Evolutionary conservation across 352 stramenopile species (phyloP).

Genomic region (Phytophthora citrophthora): DNA sequence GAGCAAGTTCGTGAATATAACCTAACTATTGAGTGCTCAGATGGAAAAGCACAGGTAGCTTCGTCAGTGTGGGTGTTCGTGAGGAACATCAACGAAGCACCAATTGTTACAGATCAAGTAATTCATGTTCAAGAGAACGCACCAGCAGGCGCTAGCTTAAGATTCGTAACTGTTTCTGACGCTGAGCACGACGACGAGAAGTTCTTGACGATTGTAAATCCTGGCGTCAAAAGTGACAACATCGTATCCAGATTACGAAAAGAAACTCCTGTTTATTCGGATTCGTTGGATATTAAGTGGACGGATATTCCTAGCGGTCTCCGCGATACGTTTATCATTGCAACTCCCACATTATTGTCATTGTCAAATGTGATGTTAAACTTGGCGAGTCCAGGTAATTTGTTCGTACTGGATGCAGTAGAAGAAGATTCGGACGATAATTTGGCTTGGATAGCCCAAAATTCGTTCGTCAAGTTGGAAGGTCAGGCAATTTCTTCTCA

Average conservation of each 20-base stretch:
- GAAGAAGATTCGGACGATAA: slow-evolving; percentile 14
- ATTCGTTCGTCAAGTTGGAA: slow-evolving; percentile 15
- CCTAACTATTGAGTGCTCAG: slow-evolving; percentile 42
- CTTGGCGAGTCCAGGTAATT: slow-evolving; percentile 21
- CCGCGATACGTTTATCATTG: slow-evolving; percentile 16
- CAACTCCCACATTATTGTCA: slow-evolving; percentile 2
- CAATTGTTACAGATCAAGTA: slow-evolving; percentile 28
- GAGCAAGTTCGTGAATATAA: slow-evolving; percentile 40
- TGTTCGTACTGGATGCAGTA: slow-evolving; percentile 17
- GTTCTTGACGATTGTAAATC: slow-evolving; percentile 20
- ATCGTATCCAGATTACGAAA: slow-evolving; percentile 14
- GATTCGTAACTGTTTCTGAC: slow-evolving; percentile 18
- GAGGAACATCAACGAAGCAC: slow-evolving; percentile 60
- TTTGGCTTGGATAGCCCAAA: slow-evolving; percentile 17
- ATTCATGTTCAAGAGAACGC: slow-evolving; percentile 48
- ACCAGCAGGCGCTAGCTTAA: slow-evolving; percentile 9
- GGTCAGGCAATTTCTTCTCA: slow-evolving; percentile 23
- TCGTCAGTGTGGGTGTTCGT: slow-evolving; percentile 36
- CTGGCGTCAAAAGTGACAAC: background rate
- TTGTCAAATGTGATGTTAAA: slow-evolving; percentile 17
- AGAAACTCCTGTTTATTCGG: slow-evolving; percentile 21
- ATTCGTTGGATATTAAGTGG: slow-evolving; percentile 23
- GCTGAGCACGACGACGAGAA: slow-evolving; percentile 25
- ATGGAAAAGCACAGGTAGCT: slow-evolving; percentile 30
- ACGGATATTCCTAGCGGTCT: slow-evolving; percentile 15